Percentiles rank a stretch among this genome's conserved stretches.
Conservation (phyloP, 2,329 filamentous ascomycete species). For the Penicillium griseofulvum region DNA sequence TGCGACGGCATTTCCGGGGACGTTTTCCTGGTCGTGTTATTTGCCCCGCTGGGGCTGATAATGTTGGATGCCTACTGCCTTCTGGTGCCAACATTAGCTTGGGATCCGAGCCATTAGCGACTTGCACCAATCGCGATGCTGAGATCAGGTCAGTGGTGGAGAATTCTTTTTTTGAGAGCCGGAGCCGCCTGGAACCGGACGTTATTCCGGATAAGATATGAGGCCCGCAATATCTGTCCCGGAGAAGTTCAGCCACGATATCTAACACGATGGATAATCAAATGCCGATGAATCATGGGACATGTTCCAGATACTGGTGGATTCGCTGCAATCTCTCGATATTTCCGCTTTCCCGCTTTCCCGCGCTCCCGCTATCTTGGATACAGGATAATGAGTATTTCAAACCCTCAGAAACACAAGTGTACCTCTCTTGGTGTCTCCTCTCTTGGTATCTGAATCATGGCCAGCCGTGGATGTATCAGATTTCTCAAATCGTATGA, state of each 20-base stretch:
- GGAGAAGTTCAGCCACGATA: not conserved
- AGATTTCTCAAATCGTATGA: not conserved
- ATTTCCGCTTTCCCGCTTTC: not conserved
- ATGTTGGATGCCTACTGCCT: not conserved
- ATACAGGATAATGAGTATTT: not conserved
- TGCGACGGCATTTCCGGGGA: not conserved
- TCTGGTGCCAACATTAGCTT: not conserved
- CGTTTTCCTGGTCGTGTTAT: not conserved
- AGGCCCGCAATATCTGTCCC: not conserved
- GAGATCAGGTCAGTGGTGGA: not conserved
- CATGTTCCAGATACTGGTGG: not conserved
- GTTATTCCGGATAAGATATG: not conserved
- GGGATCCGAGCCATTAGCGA: not conserved
- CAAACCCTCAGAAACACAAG: not conserved
- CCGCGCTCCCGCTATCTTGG: not conserved
- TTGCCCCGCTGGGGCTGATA: not conserved
- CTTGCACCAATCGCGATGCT: not conserved
- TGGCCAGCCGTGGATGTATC: not conserved
- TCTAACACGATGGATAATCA: not conserved
- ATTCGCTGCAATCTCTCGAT: not conserved
- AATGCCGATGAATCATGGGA: not conserved
- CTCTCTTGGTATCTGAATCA: not conserved
- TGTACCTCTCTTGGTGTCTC: too few species aligned
- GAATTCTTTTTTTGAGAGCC: not conserved
- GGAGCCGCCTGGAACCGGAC: conserved; percentile 1